These are phyloP conservation scores for Aspergillus biplanus DNA, from an alignment of 495 filamentous ascomycete species.

Conservation along the genomic window DNA sequence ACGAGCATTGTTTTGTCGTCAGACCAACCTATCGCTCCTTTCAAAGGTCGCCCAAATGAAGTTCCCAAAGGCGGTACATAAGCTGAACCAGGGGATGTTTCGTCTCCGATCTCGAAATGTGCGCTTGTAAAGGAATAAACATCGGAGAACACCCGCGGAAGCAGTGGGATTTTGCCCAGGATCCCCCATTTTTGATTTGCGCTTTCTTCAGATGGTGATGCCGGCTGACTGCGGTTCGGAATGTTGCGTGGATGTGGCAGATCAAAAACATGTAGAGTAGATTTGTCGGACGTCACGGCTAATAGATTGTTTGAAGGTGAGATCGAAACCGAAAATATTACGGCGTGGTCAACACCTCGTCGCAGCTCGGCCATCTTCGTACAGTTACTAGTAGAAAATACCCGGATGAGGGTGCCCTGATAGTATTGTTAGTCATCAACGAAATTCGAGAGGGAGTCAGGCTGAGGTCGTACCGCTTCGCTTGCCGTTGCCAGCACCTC, in stretches of 20 bases:
- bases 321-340: conserved; percentile 84
- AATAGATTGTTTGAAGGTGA: conserved; percentile 77
- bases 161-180: conserved; percentile 73
- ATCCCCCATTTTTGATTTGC: conserved; percentile 77
- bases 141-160: conserved; percentile 82
- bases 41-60: conserved; percentile 61
- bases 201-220: conserved; percentile 47
- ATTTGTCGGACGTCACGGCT: conserved; percentile 96
- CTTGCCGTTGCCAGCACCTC: conserved; percentile 88
- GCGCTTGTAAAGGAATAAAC: conserved; percentile 76
- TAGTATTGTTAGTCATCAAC: conserved; percentile 18
- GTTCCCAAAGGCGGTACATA: conserved; percentile 48
- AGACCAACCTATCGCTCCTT: conserved; percentile 79
- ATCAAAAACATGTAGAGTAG: conserved; percentile 92
- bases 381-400: conserved; percentile 78
- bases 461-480: conserved; percentile 64
- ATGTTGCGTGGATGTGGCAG: conserved; percentile 51
- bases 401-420: conserved; percentile 84
- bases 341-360: conserved; percentile 84
- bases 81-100: conserved; percentile 50
- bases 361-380: conserved; percentile 81
- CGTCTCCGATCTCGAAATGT: conserved; percentile 80
- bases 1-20: conserved; percentile 70
- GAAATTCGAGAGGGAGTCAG: neutral
- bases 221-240: conserved; percentile 39